A percentile compares a stretch with the other conserved stretches of the same genome.
Conservation (phyloP, 495 filamentous ascomycete species). For the Cudoniella acicularis region DNA sequence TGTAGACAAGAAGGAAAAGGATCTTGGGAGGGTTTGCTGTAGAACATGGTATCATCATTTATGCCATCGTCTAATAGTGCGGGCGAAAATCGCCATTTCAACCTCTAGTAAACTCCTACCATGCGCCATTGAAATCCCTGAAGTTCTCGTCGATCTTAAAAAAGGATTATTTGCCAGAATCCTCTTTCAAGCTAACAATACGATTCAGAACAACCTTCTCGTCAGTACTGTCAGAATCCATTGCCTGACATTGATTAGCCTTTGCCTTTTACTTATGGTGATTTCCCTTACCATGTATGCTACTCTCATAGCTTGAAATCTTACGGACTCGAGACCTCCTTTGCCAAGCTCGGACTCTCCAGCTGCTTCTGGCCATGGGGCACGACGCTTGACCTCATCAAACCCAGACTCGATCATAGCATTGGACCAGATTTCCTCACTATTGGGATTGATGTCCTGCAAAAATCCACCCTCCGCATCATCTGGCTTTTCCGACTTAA, state of each 20-base stretch:
- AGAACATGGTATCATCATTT: not conserved
- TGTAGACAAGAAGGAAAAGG: too few species aligned
- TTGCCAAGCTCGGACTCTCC: constrained; percentile 57
- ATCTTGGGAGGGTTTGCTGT: not conserved
- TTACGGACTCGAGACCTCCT: constrained; percentile 64
- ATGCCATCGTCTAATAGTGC: not conserved
- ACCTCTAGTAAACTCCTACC: not conserved
- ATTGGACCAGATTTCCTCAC: constrained; percentile 69
- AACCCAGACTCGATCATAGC: constrained; percentile 86
- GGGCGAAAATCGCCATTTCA: not conserved
- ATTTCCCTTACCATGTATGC: constrained; percentile 65
- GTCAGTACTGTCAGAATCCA: constrained; percentile 77
- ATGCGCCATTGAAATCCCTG: not conserved
- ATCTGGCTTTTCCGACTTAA: constrained; percentile 79
- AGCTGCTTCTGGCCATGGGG: constrained; percentile 79
- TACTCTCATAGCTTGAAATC: constrained; percentile 91
- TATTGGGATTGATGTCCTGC: constrained; percentile 80
- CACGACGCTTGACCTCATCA: constrained; percentile 66
- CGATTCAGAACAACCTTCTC: constrained; percentile 82
- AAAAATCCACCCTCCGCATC: constrained; percentile 71
- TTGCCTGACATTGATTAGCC: constrained; percentile 31
- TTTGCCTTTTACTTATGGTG: constrained; percentile 22
- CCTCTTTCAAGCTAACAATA: constrained; percentile 92
- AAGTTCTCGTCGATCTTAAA: too few species aligned
- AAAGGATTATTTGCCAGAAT: constrained; percentile 69